A percentile compares a stretch with the other conserved stretches of the same genome.
phyloP scores from a whole-genome alignment of 768 basidiomycete genomes.

The Mycena indigotica region DNA sequence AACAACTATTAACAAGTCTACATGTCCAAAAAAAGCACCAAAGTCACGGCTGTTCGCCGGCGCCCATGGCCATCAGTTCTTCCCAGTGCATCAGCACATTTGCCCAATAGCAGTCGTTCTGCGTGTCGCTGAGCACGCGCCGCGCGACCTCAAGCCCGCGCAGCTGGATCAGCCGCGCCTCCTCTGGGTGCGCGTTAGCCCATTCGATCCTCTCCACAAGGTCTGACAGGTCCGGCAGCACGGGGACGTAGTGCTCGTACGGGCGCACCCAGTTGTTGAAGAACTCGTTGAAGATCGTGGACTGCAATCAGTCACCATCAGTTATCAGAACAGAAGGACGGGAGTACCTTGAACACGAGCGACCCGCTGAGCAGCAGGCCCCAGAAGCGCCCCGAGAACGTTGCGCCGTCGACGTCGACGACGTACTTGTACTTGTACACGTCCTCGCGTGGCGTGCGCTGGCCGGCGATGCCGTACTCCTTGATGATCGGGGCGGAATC shows the following conservation, averaged over 20 bases:
- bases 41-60: too few relatives aligned
- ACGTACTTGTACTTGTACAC: not conserved
- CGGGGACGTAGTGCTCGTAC: conserved; percentile 6
- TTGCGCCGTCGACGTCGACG: not conserved
- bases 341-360: not conserved
- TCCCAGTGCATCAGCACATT: not conserved
- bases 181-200: not conserved
- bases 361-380: not conserved
- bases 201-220: not conserved
- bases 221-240: not conserved
- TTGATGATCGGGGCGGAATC: not conserved
- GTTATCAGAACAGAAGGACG: not conserved
- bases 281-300: not conserved
- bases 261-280: conserved; percentile 4
- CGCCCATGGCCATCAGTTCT: too few relatives aligned
- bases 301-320: not conserved
- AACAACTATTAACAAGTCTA: too few relatives aligned
- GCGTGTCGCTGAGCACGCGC: not conserved
- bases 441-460: not conserved
- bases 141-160: not conserved
- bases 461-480: not conserved
- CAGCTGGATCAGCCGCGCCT: conserved; percentile 1
- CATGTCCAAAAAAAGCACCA: too few relatives aligned
- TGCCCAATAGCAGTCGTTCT: not conserved
- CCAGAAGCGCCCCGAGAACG: not conserved